These are phyloP conservation scores for Globisporangium alternatum DNA, from an alignment of 352 stramenopile genomes.

Conservation along the genomic window DNA sequence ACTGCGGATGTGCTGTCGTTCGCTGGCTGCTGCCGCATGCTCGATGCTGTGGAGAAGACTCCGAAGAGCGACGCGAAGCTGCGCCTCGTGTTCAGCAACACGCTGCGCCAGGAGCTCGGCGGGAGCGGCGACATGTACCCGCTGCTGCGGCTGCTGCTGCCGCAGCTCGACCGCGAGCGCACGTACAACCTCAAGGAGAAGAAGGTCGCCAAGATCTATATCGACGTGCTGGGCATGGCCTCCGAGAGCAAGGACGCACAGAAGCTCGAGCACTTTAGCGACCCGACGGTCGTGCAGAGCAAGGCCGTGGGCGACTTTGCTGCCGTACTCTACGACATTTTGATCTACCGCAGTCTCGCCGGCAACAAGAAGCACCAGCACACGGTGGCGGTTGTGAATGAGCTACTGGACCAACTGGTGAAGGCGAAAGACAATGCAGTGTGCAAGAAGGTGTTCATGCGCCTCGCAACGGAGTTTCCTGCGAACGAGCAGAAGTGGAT, in stretches of 20 bases:
- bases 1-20: slow-evolving; percentile 47
- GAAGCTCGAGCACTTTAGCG: slow-evolving; percentile 80
- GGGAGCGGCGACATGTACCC: slow-evolving; percentile 62
- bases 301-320: slow-evolving; percentile 84
- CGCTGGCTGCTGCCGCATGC: slow-evolving; percentile 63
- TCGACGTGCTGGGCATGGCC: slow-evolving; percentile 69
- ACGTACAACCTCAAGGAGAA: slow-evolving; percentile 88
- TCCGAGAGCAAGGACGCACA: slow-evolving; percentile 63
- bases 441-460: slow-evolving; percentile 67
- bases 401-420: slow-evolving; percentile 55
- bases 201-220: slow-evolving; percentile 80
- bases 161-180: slow-evolving; percentile 79
- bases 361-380: slow-evolving; percentile 38
- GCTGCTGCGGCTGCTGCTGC: slow-evolving; percentile 68
- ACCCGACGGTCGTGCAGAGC: slow-evolving; percentile 75
- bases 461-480: slow-evolving; percentile 68
- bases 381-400: slow-evolving; percentile 62
- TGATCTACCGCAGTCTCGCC: slow-evolving; percentile 58
- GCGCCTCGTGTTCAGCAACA: slow-evolving; percentile 67
- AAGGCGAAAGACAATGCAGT: slow-evolving; percentile 35
- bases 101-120: slow-evolving; percentile 50
- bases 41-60: slow-evolving; percentile 67
- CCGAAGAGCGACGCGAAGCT: slow-evolving; percentile 76
- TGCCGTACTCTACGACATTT: slow-evolving; percentile 67
- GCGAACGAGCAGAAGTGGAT: slow-evolving; percentile 84